phyloP scores from a whole-genome alignment of 2,329 filamentous ascomycete species.

The Ophiostoma australiae region DNA sequence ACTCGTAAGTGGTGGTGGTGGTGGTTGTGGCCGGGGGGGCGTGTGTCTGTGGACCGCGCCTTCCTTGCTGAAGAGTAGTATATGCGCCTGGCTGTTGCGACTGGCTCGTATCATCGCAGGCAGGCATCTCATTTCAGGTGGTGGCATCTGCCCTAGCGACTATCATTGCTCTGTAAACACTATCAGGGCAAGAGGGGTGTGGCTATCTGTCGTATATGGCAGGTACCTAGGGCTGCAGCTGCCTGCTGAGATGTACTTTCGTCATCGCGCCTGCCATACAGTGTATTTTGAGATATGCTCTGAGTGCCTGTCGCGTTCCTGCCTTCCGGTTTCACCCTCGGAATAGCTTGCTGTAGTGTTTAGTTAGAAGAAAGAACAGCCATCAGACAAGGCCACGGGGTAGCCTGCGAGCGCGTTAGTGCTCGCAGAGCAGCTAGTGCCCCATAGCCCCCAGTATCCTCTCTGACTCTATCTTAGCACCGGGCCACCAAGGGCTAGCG shows the following conservation, averaged over 20 bases:
- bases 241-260: background rate
- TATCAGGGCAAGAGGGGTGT: background rate
- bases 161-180: background rate
- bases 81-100: constrained; percentile 14
- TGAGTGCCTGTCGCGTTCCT: background rate
- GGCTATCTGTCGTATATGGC: background rate
- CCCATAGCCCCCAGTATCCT: background rate
- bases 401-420: background rate
- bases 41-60: constrained; percentile 13
- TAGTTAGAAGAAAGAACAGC: constrained; percentile 8
- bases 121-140: constrained; percentile 5
- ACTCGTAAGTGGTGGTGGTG: background rate
- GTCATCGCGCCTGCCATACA: background rate
- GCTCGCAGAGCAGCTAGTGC: background rate
- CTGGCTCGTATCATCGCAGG: background rate
- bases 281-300: background rate
- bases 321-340: constrained; percentile 15
- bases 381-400: constrained; percentile 13
- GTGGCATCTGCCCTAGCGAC: background rate
- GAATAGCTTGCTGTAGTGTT: background rate
- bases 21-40: constrained; percentile 7
- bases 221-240: background rate
- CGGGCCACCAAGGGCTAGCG: background rate
- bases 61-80: constrained; percentile 3
- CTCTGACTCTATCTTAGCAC: background rate